These are phyloP conservation scores for Diaporthe sp. DNA, from an alignment of 2,329 filamentous ascomycete genomes.

Conservation along the genomic window DNA sequence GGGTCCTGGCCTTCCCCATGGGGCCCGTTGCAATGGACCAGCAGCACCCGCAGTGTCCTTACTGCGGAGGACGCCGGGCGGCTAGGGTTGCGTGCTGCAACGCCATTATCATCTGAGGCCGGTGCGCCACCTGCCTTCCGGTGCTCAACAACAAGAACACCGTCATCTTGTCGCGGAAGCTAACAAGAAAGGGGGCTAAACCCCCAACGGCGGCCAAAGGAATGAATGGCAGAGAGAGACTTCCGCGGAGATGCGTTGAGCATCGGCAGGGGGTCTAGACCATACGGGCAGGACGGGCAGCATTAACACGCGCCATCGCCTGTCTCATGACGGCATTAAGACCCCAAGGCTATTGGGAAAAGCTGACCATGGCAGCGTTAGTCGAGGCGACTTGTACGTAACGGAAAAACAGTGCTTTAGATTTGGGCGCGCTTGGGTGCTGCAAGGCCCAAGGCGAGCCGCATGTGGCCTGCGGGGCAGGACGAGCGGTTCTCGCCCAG, in stretches of 20 bases:
- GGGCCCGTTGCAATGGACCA: conserved; percentile 2
- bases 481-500: conserved; percentile 4
- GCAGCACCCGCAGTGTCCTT: not conserved
- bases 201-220: not conserved
- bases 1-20: conserved; percentile 22
- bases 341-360: conserved; percentile 1
- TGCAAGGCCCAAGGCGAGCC: conserved; percentile 9
- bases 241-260: conserved; percentile 35
- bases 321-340: conserved; percentile 37
- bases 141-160: not conserved
- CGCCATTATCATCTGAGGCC: conserved; percentile 16
- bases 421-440: not conserved
- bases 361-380: conserved; percentile 21
- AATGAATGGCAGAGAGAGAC: not conserved
- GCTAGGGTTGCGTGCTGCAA: conserved; percentile 16
- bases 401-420: conserved; percentile 30
- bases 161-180: conserved; percentile 8
- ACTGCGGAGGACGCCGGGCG: conserved; percentile 20
- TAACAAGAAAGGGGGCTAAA: not conserved
- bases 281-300: conserved; percentile 2
- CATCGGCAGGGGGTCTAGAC: not conserved
- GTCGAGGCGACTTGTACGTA: conserved; percentile 36
- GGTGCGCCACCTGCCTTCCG: not conserved
- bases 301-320: conserved; percentile 14
- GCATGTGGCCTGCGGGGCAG: not conserved